phyloP scores from a whole-genome alignment of 2,329 filamentous ascomycete genomes.

The Cladosporium sp. region DNA sequence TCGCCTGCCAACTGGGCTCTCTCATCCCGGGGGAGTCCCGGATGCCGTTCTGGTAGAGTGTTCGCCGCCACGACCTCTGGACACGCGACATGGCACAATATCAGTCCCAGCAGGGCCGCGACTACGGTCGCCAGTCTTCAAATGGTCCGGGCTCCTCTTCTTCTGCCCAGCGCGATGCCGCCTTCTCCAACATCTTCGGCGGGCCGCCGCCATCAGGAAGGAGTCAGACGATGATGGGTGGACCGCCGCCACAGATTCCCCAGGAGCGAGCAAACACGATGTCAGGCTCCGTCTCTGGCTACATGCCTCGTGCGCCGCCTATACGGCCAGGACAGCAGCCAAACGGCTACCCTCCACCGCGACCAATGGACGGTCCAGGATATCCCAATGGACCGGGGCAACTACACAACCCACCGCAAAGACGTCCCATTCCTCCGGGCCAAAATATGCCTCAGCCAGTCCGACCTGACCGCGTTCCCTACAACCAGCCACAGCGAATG shows the following conservation, averaged over 20 bases:
- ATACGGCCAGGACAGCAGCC: slow-evolving; percentile 47
- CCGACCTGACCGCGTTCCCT: slow-evolving; percentile 67
- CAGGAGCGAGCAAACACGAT: slow-evolving; percentile 75
- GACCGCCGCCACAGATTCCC: slow-evolving; percentile 61
- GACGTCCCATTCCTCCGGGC: slow-evolving; percentile 43
- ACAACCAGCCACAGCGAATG: slow-evolving; percentile 71
- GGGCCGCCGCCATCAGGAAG: slow-evolving; percentile 77
- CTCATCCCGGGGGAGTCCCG: slow-evolving; percentile 24
- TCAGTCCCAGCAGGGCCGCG: slow-evolving; percentile 62
- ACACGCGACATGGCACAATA: slow-evolving; percentile 61
- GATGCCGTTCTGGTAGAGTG: slow-evolving; percentile 26
- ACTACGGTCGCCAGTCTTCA: slow-evolving; percentile 51
- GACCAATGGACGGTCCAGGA: slow-evolving; percentile 12
- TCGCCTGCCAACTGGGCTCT: slow-evolving; percentile 14
- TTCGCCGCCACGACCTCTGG: slow-evolving; percentile 25
- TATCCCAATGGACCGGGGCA: slow-evolving; percentile 8
- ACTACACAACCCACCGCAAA: slow-evolving; percentile 44
- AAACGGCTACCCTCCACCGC: slow-evolving; percentile 38
- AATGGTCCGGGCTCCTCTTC: slow-evolving; percentile 58
- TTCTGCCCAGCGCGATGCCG: slow-evolving; percentile 79
- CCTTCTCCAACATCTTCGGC: slow-evolving; percentile 95
- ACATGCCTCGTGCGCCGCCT: slow-evolving; percentile 66
- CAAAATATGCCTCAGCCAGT: slow-evolving; percentile 63
- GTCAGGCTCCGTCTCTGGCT: slow-evolving; percentile 48
- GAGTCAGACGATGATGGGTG: slow-evolving; percentile 92